phyloP scores from a whole-genome alignment of 768 basidiomycete genomes.

The Polyporus arcularius region DNA sequence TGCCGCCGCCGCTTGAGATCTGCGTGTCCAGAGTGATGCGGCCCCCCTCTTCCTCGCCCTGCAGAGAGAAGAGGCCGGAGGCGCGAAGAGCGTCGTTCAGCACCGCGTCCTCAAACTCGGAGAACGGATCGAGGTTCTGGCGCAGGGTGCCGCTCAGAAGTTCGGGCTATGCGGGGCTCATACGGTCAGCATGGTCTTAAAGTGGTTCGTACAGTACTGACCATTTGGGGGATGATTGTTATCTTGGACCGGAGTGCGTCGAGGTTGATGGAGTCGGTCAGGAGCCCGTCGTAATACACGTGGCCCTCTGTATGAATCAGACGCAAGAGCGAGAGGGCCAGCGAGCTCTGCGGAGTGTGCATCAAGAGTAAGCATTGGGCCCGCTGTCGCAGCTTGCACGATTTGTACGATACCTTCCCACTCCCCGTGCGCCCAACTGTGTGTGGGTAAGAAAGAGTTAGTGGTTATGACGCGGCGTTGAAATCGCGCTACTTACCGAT shows the following conservation, averaged over 20 bases:
- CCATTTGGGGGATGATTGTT: constrained; percentile 61
- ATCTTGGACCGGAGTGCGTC: constrained; percentile 52
- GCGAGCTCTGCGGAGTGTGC: constrained; percentile 33
- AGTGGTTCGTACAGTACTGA: constrained; percentile 28
- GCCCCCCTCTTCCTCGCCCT: constrained; percentile 38
- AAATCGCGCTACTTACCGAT: constrained; percentile 32
- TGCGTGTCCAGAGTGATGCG: constrained; percentile 45
- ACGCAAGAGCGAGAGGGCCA: constrained; percentile 55
- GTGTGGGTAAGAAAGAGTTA: neutral
- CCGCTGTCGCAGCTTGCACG: neutral
- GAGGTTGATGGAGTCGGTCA: constrained; percentile 50
- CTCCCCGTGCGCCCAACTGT: constrained; percentile 57
- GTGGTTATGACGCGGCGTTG: too few species aligned
- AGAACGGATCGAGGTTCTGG: constrained; percentile 61
- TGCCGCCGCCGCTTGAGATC: constrained; percentile 45
- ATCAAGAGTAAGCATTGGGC: neutral
- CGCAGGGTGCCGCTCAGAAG: constrained; percentile 57
- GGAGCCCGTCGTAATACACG: constrained; percentile 52
- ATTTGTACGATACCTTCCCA: constrained; percentile 35
- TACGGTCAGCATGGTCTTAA: neutral
- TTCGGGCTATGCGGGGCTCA: constrained; percentile 38
- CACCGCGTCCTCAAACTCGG: constrained; percentile 50
- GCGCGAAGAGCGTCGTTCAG: constrained; percentile 51
- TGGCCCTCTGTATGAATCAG: constrained; percentile 54
- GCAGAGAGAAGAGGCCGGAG: constrained; percentile 48